Percentiles rank a stretch among this genome's conserved stretches.
These are phyloP conservation scores for carrot (Daucus carota) DNA, from an alignment of 129 eudicot species.

Conservation along the genomic window DH1_v3.0 NC_030381.2:50661501-50662000, in stretches of 20 bases:
- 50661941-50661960: neutral
- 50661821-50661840: constrained; percentile 6
- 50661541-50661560: constrained; percentile 95
- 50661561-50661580: constrained; percentile 89
- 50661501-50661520: constrained; percentile 55
- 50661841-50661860: neutral
- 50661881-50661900: neutral
- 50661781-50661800: neutral
- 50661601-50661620: constrained; percentile 82
- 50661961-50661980: neutral
- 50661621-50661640: constrained; percentile 92
- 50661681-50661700: constrained; percentile 42
- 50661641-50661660: constrained; percentile 65
- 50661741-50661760: constrained; percentile 33
- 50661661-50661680: constrained; percentile 39
- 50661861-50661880: neutral
- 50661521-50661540: constrained; percentile 95
- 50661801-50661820: neutral
- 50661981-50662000: neutral
- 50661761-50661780: neutral
- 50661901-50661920: neutral
- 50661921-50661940: neutral
- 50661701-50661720: constrained; percentile 48
- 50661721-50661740: constrained; percentile 73
- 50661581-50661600: constrained; percentile 79